These are phyloP conservation scores for Chalciporus sphaerocephalus DNA, from an alignment of 768 basidiomycete genomes.

Conservation along the genomic window DNA sequence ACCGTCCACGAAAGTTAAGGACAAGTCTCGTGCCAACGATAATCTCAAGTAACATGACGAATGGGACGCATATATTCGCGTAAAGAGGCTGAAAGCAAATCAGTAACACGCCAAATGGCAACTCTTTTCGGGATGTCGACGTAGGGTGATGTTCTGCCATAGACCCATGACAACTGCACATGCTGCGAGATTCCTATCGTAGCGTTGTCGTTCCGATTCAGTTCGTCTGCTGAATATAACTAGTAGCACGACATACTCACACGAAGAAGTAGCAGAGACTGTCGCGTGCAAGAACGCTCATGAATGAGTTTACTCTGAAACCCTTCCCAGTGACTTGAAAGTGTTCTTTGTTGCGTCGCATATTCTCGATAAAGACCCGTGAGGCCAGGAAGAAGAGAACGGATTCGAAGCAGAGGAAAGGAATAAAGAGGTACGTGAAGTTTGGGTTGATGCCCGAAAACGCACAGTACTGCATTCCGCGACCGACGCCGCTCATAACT, in stretches of 20 bases:
- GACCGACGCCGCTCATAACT: slow-evolving; percentile 9
- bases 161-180: slow-evolving; percentile 26
- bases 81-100: slow-evolving; percentile 16
- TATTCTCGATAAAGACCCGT: slow-evolving; percentile 12
- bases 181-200: slow-evolving; percentile 21
- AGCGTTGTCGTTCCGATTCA: no score
- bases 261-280: slow-evolving; percentile 31
- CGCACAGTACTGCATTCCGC: slow-evolving; percentile 14
- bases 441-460: slow-evolving; percentile 21
- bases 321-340: slow-evolving; percentile 1
- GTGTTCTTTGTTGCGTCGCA: background rate
- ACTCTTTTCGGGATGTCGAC: background rate
- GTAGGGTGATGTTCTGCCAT: slow-evolving; percentile 24
- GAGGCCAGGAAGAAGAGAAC: slow-evolving; percentile 23
- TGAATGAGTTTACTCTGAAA: slow-evolving; percentile 17
- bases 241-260: slow-evolving; percentile 18
- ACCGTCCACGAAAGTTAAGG: slow-evolving; percentile 31
- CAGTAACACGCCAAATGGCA: background rate
- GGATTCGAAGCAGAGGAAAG: slow-evolving; percentile 29
- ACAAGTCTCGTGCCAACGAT: slow-evolving; percentile 30
- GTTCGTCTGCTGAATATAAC: no score
- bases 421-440: slow-evolving; percentile 29
- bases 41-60: slow-evolving; percentile 31
- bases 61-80: slow-evolving; percentile 29
- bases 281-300: slow-evolving; percentile 24